These are phyloP conservation scores for Cucurbita ficifolia DNA, from an alignment of 306 rosid genomes.

Conservation along the genomic window DNA sequence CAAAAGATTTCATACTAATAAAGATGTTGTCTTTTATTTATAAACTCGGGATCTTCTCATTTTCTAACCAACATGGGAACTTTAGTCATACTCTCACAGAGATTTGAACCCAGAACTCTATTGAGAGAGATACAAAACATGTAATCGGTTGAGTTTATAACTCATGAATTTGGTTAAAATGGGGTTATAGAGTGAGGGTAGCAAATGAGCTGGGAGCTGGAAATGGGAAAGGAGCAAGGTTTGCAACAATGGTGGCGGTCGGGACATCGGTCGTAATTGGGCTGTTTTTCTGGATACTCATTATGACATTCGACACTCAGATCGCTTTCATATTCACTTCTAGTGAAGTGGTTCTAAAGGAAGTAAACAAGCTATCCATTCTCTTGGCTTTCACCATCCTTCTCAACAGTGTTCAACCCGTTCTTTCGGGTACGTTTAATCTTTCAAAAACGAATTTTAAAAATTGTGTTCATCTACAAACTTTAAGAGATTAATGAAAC, in stretches of 20 bases:
- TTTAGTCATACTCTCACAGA: no score
- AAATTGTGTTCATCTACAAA: no score
- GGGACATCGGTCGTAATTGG: constrained; percentile 42
- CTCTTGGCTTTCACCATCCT: constrained; percentile 60
- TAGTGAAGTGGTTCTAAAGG: constrained; percentile 38
- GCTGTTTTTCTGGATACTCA: constrained; percentile 44
- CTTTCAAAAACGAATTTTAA: no score
- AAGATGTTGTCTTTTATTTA: no score
- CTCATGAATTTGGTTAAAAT: no score
- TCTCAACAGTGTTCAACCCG: constrained; percentile 66
- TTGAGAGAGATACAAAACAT: no score
- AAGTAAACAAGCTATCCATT: constrained; percentile 37
- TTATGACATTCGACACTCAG: constrained; percentile 27
- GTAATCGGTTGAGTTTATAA: no score
- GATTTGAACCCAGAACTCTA: no score
- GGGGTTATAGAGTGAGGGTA: constrained; percentile 47
- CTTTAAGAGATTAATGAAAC: no score
- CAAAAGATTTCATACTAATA: no score
- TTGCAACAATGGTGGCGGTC: constrained; percentile 58
- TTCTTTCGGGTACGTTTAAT: constrained; percentile 44
- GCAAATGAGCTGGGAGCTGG: constrained; percentile 87
- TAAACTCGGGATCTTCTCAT: no score
- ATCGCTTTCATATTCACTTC: constrained; percentile 40
- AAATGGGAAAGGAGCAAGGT: constrained; percentile 60
- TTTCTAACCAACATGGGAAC: no score